Evolutionary conservation across 139 green algal species (phyloP).

Genomic region (Pedinophyceae sp.): DNA sequence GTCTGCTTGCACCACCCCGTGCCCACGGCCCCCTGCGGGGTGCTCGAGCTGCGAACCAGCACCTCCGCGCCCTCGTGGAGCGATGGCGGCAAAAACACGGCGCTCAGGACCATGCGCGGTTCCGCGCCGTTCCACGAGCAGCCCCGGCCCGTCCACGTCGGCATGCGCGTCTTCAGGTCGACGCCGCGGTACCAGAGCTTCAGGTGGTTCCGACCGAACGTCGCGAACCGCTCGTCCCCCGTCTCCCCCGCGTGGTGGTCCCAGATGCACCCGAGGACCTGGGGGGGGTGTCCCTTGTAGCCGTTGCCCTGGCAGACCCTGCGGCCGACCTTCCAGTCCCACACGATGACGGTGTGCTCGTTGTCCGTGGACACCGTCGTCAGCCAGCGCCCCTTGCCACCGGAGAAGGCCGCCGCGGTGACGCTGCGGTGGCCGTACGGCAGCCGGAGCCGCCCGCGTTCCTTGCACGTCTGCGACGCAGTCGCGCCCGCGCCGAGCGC

Average conservation of each 20-base stretch:
- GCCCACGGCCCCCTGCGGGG: background rate
- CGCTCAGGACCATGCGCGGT: background rate
- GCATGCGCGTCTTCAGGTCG: too few relatives aligned
- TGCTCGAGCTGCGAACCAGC: background rate
- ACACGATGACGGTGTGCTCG: background rate
- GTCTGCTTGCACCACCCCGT: background rate
- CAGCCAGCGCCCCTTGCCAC: background rate
- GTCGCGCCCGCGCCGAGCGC: too few relatives aligned
- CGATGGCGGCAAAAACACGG: background rate
- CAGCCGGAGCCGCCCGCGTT: background rate
- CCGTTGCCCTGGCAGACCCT: background rate
- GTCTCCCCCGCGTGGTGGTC: background rate
- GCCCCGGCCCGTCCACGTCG: too few relatives aligned
- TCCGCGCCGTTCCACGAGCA: background rate
- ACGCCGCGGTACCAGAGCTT: background rate
- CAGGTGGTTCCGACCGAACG: background rate
- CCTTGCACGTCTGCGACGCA: background rate
- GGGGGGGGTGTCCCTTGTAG: background rate
- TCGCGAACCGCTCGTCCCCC: background rate
- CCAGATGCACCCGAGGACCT: background rate
- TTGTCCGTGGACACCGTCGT: background rate
- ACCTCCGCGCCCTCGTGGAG: background rate
- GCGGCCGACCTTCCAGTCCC: background rate
- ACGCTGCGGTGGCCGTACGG: background rate
- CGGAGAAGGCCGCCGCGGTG: background rate